A percentile compares a stretch with the other conserved stretches of the same genome.
phyloP scores from a whole-genome alignment of 2,329 filamentous ascomycete species.

The Apiospora malaysiana region DNA sequence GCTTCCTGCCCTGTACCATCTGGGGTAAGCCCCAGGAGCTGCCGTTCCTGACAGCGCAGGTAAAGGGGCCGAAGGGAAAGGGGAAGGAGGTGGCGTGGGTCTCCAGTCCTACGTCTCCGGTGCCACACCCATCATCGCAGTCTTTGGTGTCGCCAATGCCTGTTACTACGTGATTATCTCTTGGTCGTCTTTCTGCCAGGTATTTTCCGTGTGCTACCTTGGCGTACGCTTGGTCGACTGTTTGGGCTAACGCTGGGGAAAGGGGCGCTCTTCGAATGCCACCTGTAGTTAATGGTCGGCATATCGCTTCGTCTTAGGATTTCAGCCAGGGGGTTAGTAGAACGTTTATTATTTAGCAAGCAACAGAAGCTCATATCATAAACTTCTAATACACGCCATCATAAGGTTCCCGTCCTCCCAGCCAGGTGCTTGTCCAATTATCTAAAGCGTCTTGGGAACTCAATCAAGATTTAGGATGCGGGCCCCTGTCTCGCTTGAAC shows the following conservation, averaged over 20 bases:
- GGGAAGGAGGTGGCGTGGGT: not conserved
- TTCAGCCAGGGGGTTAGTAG: too few relatives aligned
- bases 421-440: too few relatives aligned
- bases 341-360: too few relatives aligned
- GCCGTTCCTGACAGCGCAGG: conserved; percentile 29
- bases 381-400: too few relatives aligned
- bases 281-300: too few relatives aligned
- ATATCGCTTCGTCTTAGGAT: too few relatives aligned
- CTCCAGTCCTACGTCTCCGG: not conserved
- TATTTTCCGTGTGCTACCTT: not conserved
- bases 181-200: not conserved
- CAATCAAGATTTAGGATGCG: too few relatives aligned
- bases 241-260: not conserved
- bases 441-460: too few relatives aligned
- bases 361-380: too few relatives aligned
- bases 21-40: conserved; percentile 40
- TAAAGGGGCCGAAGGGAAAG: not conserved
- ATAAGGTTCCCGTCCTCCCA: too few relatives aligned
- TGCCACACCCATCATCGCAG: not conserved
- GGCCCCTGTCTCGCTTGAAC: too few relatives aligned
- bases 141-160: not conserved
- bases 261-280: too few relatives aligned
- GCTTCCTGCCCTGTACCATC: conserved; percentile 42
- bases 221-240: not conserved
- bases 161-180: not conserved